Percentiles rank a stretch among this genome's conserved stretches.
These are phyloP conservation scores for Globisporangium echinulatum DNA, from an alignment of 352 stramenopile genomes.

Conservation along the genomic window DNA sequence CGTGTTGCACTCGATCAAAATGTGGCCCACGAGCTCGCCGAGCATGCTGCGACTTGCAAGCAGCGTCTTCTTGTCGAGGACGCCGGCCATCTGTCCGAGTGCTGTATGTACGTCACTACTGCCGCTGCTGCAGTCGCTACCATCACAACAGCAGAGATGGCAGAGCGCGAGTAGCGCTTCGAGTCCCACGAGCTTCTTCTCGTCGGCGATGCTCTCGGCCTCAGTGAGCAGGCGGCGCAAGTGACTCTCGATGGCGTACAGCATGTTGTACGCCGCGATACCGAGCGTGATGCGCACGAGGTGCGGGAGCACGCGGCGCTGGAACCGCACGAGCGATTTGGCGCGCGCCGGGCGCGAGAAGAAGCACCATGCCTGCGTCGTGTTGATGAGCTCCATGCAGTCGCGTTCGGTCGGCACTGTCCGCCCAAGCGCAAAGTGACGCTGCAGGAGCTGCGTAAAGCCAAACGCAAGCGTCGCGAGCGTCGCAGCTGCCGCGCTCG, in stretches of 20 bases:
- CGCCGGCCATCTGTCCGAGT: too few species aligned
- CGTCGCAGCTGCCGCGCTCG: slow-evolving; percentile 11
- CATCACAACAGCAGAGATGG: slow-evolving; percentile 2
- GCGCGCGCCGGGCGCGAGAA: slow-evolving; percentile 42
- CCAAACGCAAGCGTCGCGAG: slow-evolving; percentile 22
- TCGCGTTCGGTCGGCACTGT: slow-evolving; percentile 41
- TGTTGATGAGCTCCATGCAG: slow-evolving; percentile 82
- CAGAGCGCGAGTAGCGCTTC: slow-evolving; percentile 29
- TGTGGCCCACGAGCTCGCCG: slow-evolving; percentile 51
- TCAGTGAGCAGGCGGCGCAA: slow-evolving; percentile 51
- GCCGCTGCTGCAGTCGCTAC: neutral
- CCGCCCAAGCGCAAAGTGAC: slow-evolving; percentile 34
- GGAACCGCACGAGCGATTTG: slow-evolving; percentile 28
- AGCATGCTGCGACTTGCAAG: slow-evolving; percentile 21
- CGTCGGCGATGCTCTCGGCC: slow-evolving; percentile 54
- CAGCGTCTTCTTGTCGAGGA: slow-evolving; percentile 35
- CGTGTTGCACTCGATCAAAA: slow-evolving; percentile 67
- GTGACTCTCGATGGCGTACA: slow-evolving; percentile 62
- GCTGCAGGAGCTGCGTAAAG: slow-evolving; percentile 36
- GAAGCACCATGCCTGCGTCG: slow-evolving; percentile 70
- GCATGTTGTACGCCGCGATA: slow-evolving; percentile 69
- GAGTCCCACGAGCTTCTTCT: slow-evolving; percentile 67
- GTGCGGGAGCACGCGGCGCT: slow-evolving; percentile 26
- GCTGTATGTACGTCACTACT: neutral
- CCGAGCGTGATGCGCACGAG: slow-evolving; percentile 44